phyloP scores from a whole-genome alignment of 2,329 filamentous ascomycete species.

The Venturia pyrina region DNA sequence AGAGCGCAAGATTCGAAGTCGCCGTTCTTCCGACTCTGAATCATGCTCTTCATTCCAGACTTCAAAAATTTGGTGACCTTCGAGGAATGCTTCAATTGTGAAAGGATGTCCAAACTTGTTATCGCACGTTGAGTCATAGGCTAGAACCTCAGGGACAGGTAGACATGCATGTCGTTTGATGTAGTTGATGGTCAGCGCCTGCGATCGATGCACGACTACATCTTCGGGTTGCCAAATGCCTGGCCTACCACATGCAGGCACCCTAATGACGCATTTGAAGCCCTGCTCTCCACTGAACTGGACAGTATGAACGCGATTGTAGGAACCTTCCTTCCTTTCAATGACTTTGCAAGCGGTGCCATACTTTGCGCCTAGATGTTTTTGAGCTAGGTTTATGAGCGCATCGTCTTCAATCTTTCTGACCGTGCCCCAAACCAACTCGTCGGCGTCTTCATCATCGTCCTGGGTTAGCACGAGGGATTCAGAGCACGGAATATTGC shows the following conservation, averaged over 20 bases:
- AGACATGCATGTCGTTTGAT: background rate
- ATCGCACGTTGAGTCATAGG: conserved; percentile 4
- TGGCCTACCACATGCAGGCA: background rate
- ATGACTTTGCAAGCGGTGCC: background rate
- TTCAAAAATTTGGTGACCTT: conserved; percentile 1
- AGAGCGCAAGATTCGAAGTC: conserved; percentile 4
- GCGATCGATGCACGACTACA: background rate
- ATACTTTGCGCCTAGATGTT: background rate
- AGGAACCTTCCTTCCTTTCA: background rate
- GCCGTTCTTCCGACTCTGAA: background rate
- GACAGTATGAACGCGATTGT: background rate
- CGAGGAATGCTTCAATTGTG: background rate
- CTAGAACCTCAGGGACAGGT: conserved; percentile 6
- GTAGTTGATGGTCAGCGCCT: conserved; percentile 9
- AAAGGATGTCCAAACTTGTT: conserved; percentile 8
- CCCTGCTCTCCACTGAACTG: background rate
- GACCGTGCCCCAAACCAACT: background rate
- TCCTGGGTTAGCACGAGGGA: background rate
- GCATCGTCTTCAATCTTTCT: background rate
- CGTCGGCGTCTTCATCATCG: background rate
- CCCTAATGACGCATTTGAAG: background rate
- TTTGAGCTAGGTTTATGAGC: background rate
- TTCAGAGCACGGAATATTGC: background rate
- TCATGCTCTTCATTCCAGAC: conserved; percentile 7
- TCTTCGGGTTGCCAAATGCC: conserved; percentile 3